Conservation (phyloP, 2,329 filamentous ascomycete species). For the Penicillium sp. region DNA sequence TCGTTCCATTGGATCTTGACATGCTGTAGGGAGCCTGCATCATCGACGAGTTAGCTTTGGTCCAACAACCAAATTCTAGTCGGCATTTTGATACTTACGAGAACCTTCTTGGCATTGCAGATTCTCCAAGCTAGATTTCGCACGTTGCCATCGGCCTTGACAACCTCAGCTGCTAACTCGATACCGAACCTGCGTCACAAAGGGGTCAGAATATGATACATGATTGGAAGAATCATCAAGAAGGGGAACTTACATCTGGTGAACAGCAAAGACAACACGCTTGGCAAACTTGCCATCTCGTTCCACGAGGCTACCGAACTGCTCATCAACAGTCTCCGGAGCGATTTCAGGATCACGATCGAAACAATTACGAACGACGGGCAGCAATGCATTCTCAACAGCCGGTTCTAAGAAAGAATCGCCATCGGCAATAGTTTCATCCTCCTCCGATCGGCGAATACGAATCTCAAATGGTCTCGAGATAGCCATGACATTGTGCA, state of each 20-base stretch:
- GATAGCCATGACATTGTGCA: slow-evolving; percentile 90
- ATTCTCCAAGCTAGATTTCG: slow-evolving; percentile 90
- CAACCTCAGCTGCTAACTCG: slow-evolving; percentile 89
- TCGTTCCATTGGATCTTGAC: slow-evolving; percentile 62
- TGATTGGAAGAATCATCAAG: neutral
- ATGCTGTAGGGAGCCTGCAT: slow-evolving; percentile 68
- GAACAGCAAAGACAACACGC: slow-evolving; percentile 88
- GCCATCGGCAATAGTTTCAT: slow-evolving; percentile 59
- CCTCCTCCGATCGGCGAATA: slow-evolving; percentile 77
- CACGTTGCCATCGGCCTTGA: slow-evolving; percentile 87
- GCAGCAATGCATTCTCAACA: slow-evolving; percentile 74
- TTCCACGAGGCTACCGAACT: slow-evolving; percentile 81
- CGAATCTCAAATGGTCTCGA: slow-evolving; percentile 90
- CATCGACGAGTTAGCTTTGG: slow-evolving; percentile 12
- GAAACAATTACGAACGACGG: slow-evolving; percentile 85
- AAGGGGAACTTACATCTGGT: slow-evolving; percentile 69
- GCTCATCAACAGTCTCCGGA: slow-evolving; percentile 72
- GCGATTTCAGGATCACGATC: slow-evolving; percentile 90
- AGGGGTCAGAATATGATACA: slow-evolving; percentile 8
- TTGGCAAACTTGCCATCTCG: slow-evolving; percentile 84
- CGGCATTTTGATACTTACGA: slow-evolving; percentile 58
- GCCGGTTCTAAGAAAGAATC: slow-evolving; percentile 64
- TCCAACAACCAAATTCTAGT: neutral
- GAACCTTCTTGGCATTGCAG: slow-evolving; percentile 89
- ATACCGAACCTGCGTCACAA: slow-evolving; percentile 67